Conservation (phyloP, 805 yeast species). For the Vanderwaltozyma tropicalis region DNA sequence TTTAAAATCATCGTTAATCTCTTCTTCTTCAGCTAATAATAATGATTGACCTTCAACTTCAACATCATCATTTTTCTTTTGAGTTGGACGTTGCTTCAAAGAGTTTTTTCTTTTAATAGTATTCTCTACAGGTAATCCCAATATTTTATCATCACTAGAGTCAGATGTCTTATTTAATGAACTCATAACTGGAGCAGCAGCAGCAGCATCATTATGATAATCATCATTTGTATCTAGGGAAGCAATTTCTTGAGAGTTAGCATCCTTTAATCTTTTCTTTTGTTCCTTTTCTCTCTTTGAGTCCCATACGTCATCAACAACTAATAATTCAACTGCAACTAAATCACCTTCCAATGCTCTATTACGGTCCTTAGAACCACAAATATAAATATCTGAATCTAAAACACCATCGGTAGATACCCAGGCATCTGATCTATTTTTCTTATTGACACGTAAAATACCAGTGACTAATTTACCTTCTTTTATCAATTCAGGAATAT, state of each 20-base stretch:
- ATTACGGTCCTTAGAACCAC: conserved; percentile 97
- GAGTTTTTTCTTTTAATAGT: conserved; percentile 68
- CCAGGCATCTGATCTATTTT: conserved; percentile 94
- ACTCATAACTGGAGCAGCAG: conserved; percentile 29
- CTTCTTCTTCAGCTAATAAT: conserved; percentile 87
- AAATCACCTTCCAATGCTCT: conserved; percentile 94
- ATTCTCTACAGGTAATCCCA: conserved; percentile 6
- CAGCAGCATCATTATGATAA: conserved; percentile 72
- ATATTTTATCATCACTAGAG: conserved; percentile 4
- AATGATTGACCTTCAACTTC: conserved; percentile 97
- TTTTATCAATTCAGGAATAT: conserved; percentile 76
- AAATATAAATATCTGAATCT: conserved; percentile 94
- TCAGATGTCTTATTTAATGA: not conserved
- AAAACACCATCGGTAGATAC: conserved; percentile 93
- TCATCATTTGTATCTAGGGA: conserved; percentile 42
- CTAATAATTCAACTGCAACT: conserved; percentile 88
- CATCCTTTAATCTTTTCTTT: conserved; percentile 81
- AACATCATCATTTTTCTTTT: conserved; percentile 95
- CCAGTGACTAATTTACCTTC: conserved; percentile 93
- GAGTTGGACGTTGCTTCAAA: conserved; percentile 87
- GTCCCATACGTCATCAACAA: conserved; percentile 96
- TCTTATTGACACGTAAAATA: conserved; percentile 84
- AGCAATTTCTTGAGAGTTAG: conserved; percentile 31
- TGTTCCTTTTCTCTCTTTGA: conserved; percentile 95
- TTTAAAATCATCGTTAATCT: conserved; percentile 81